Conservation (phyloP, 208 protist genomes). For the Borovskyia barvae region DNA sequence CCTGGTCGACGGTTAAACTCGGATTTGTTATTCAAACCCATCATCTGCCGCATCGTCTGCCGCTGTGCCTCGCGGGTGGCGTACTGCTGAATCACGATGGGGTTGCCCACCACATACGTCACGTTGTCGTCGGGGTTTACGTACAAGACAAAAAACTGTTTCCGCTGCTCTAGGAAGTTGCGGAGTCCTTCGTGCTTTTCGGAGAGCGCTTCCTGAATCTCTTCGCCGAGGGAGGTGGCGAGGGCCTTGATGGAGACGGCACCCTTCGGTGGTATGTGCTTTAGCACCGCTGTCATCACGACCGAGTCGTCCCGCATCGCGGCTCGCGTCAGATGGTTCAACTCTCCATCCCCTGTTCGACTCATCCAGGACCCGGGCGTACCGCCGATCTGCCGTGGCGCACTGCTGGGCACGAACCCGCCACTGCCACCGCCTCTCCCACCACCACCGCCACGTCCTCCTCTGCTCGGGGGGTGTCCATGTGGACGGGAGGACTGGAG, state of each 20-base stretch:
- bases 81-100: conserved; percentile 58
- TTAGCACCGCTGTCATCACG: conserved; percentile 54
- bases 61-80: conserved; percentile 47
- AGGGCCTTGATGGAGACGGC: conserved; percentile 74
- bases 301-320: conserved; percentile 71
- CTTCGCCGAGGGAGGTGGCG: conserved; percentile 34
- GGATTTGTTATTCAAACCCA: conserved; percentile 41
- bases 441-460: background rate
- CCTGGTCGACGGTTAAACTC: too few relatives aligned
- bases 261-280: conserved; percentile 49
- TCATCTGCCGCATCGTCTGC: conserved; percentile 70
- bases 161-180: conserved; percentile 61
- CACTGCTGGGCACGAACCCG: too few relatives aligned
- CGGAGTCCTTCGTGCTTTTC: conserved; percentile 71
- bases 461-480: too few relatives aligned
- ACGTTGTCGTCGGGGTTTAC: conserved; percentile 40
- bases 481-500: too few relatives aligned
- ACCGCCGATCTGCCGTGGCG: background rate
- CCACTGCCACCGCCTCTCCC: background rate
- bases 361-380: conserved; percentile 19
- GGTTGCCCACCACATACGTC: conserved; percentile 65
- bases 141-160: conserved; percentile 78
- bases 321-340: conserved; percentile 44
- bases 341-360: conserved; percentile 50
- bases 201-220: conserved; percentile 76